These are phyloP conservation scores for Cyberlindnera maclurae DNA, from an alignment of 805 yeast species.

Conservation along the genomic window DNA sequence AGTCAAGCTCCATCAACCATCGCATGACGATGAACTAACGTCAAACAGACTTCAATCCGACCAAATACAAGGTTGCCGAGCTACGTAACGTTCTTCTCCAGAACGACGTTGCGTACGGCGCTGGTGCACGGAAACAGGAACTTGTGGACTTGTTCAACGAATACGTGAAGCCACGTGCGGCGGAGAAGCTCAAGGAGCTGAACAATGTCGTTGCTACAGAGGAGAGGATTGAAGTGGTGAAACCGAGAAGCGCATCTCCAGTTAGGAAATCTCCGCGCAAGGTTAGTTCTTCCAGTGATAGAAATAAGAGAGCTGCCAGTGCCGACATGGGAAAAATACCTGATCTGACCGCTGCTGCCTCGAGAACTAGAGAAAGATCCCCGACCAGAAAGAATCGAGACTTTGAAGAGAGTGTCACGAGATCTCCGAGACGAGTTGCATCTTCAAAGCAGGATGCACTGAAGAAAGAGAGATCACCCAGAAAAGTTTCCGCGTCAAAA, in stretches of 20 bases:
- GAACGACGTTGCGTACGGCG: conserved; percentile 53
- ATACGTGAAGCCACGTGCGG: conserved; percentile 43
- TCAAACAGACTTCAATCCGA: conserved; percentile 58
- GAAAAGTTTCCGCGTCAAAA: neutral
- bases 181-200: conserved; percentile 29
- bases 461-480: conserved; percentile 5
- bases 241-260: conserved; percentile 4
- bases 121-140: conserved; percentile 61
- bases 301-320: conserved; percentile 4
- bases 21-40: no score
- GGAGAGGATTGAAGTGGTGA: conserved; percentile 34
- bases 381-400: conserved; percentile 6
- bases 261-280: conserved; percentile 14
- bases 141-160: conserved; percentile 54
- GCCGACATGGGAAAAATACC: conserved; percentile 11
- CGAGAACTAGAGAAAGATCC: conserved; percentile 8
- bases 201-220: conserved; percentile 28
- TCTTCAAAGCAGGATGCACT: neutral
- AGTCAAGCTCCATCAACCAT: conserved; percentile 9
- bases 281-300: conserved; percentile 13
- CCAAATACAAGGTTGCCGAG: conserved; percentile 57
- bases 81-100: conserved; percentile 59
- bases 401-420: neutral
- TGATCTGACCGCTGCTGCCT: conserved; percentile 4
- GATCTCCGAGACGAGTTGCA: neutral